Base-by-base conservation (phyloP, 371 early-diverging fungal species). In the Gilbertella persicaria region DNA sequence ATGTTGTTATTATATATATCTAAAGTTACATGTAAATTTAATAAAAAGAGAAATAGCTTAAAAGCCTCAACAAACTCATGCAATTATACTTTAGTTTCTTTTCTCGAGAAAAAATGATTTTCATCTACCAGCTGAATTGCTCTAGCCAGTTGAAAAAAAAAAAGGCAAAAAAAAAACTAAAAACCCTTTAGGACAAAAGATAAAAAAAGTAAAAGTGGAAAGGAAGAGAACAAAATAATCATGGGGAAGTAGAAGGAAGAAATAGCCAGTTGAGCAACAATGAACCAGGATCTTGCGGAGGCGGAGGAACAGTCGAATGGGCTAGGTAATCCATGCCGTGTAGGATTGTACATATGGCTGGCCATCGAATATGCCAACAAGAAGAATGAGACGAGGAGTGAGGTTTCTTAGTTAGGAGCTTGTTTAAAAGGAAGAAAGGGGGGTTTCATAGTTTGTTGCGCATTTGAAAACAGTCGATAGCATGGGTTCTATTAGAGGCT, bases 121-220 rank as follows among this genome's bases (percentile, higher is more conserved):
- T n/a, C n/a, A n/a, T n/a, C n/a, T n/a, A n/a, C n/a, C n/a, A 38
- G 20, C 39, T 38, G 20, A 38, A 38, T 38, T 38, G 20, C 39
- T 17, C 39, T 38, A 38, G 6, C 39, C 39, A 38, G 39, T 13
- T 38, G 16, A 38, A 38, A 38, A 6, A 3, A n/a, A 8, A 20
- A 13, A n/a, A 19, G 39, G 39, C 8, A n/a, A 8, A 20, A 13
- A n/a, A 19, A 17, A 17, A 17, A 17, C 16, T 38, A 38, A 38
- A 38, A 38, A 38, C 16, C 39, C 39, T 38, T 38, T 38, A 8
- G n/a, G 8, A 17, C 16, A 38, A 38, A 38, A 20, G 16, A n/a
- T 6, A 38, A 20, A 20, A 10, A 37, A 9, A 14, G 12, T n/a
- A n/a, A n/a, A n/a, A n/a, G 12, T 14, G 4, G 4, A n/a, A 38